Conservation (phyloP, 1,284 basidiomycete species). For the Ustanciosporium gigantosporum region DNA sequence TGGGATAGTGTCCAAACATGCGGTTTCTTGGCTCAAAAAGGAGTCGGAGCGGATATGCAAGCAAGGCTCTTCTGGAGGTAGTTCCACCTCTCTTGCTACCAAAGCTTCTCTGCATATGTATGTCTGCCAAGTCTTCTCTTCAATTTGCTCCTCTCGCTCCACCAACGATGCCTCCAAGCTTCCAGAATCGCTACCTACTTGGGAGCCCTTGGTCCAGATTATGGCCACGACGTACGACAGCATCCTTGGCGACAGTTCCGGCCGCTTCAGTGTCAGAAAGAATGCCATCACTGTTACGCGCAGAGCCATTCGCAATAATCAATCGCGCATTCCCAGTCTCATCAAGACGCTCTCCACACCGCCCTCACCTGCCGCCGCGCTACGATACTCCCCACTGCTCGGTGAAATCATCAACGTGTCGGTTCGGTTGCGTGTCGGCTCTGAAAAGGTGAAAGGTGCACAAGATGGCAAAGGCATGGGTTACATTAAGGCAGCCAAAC, state of each 20-base stretch:
- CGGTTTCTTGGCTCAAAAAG: slow-evolving; percentile 72
- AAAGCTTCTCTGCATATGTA: slow-evolving; percentile 75
- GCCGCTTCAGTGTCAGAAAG: slow-evolving; percentile 14
- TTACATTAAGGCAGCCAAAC: slow-evolving; percentile 25
- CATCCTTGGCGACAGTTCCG: slow-evolving; percentile 13
- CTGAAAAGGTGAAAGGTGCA: slow-evolving; percentile 40
- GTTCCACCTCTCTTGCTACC: slow-evolving; percentile 61
- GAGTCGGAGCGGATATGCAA: slow-evolving; percentile 66
- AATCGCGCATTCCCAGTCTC: slow-evolving; percentile 32
- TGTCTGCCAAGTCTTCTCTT: slow-evolving; percentile 70
- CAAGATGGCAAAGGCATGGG: slow-evolving; percentile 32
- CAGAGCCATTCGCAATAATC: slow-evolving; percentile 32
- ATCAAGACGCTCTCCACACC: slow-evolving; percentile 28
- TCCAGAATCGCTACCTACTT: slow-evolving; percentile 8
- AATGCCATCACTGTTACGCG: slow-evolving; percentile 30
- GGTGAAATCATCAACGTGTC: slow-evolving; percentile 43
- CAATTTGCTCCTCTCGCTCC: slow-evolving; percentile 63
- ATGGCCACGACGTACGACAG: slow-evolving; percentile 43
- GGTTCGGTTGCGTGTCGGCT: slow-evolving; percentile 40
- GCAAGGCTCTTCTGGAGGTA: slow-evolving; percentile 9
- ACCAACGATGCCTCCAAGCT: not conserved
- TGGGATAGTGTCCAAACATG: slow-evolving; percentile 69
- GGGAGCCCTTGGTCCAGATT: slow-evolving; percentile 28
- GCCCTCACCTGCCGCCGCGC: slow-evolving; percentile 19
- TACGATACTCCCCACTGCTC: slow-evolving; percentile 33